Evolutionary conservation across 2,329 filamentous ascomycete genomes (phyloP), one percentile per base, ranked within the genome.

Genomic region (Aspergillus luchuensis): DNA sequence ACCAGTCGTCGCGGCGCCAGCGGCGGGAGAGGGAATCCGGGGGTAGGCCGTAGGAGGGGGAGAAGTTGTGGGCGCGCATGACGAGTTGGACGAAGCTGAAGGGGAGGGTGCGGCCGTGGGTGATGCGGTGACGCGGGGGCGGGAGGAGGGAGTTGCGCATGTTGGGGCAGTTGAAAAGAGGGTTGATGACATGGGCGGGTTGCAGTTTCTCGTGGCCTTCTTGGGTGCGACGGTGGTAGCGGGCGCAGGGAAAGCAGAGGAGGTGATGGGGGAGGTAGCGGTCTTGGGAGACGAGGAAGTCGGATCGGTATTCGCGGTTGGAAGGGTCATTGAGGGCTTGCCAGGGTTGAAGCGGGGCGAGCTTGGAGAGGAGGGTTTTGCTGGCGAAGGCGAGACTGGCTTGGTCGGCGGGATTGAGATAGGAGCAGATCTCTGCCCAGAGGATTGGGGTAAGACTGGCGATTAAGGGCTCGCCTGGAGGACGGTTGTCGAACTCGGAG

Each of bases 71-170:
- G 4, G 80, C 79, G 33, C 85, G 80, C 45, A 82, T 74, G 4
- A 75, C 79, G n/a, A 88, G 79, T 68, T 88, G 86, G 2, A 85
- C 79, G 63, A 87, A 87, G 11, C 82, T 73, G 70, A 85, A 87
- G 2, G 84, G 83, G 0, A 88, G 74, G n/a, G 74, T 79, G 56
- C 85, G 82, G 43, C 79, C 82, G 38, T 84, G 81, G 5, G 82
- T 81, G 25, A 88, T 78, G 6, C 85, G 80, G 23, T 80, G 80
- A 25, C 82, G 80, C 2, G 85, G 82, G 1, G 82, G 76, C 13
- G 75, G 74, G 15, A 74, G 73, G 5, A 80, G 72, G n/a, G 78
- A 72, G 65, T 84, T 84, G 30, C 76, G 79, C 39, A 78, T 77
- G 56, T 84, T 81, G 1, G 84, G 84, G 67, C 86, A 88, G 47